Base-by-base conservation (phyloP, 768 basidiomycete genomes). In the Artomyces pyxidatus region DNA sequence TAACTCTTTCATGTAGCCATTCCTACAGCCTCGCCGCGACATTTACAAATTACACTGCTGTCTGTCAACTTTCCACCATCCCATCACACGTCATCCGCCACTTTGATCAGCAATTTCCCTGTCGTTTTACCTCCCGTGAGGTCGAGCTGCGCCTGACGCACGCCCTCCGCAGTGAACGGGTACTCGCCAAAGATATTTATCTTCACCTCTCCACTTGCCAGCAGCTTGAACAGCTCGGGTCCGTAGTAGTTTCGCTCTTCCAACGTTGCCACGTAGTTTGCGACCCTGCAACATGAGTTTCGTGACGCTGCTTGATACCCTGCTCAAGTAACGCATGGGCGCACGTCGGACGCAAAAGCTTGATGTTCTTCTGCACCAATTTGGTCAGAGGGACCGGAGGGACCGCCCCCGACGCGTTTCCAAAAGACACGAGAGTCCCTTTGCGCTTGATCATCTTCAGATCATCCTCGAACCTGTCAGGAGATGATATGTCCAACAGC, bases 321-420 rank as follows among this genome's bases (percentile, higher is more conserved):
- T 11, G 22, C 1, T 17, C n/a, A 29, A 25, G 14, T 26, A 25
- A 49, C 37, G 54, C 49, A 28, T 47, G 50, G 19, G 51, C 51
- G 48, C 49, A 89, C 86, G 73, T 76, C 27, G 87, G 86, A 26
- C 86, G 78, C 39, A 79, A 58, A 14, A 89, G 68, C 56, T 81
- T 86, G 55, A 93, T 61, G 58, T 94, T 92, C 70, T 91, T 97
- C 54, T 82, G 75, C 0, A 74, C 69, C 12, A 97, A 78, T 58
- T 77, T 83, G 45, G 88, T 67, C 0, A 85, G 76, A 3, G 83
- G 65, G 63, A 95, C 80, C 0, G 88, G 83, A 22, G 78, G 76
- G 4, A 87, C 84, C 12, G 83, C 64, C 7, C 92, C 90, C 10
- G 89, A 93, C 1, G 94, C 88, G 60, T 94, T 96, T 0, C 94